Evolutionary conservation across 1,139 yeast genomes (phyloP), one percentile per base, ranked within the genome.

Genomic region (Sugiyamaella grinbergsii): DNA sequence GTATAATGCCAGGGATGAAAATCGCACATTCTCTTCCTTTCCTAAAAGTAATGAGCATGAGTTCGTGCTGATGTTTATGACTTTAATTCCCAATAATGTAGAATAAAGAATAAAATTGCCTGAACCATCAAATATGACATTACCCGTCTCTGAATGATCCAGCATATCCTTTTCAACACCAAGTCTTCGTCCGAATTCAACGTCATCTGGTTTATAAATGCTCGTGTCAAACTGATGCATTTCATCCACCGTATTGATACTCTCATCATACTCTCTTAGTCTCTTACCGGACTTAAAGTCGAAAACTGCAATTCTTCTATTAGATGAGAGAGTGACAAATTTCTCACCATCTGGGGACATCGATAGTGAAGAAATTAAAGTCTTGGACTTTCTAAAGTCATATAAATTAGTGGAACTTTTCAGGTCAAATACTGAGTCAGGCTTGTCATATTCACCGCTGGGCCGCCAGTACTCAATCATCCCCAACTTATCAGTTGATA

Each of bases 381-480:
- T 57, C 56, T 72, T 71, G 33, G 56, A 42, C 51, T 71, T 73
- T 18, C 72, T 67, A 47, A 75, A 62, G 19, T 70, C 72, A 54
- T 73, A 72, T 37, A 77, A 60, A 54, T 75, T 74, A 0, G 81
- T 77, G 41, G 69, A 65, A 18, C 76, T 68, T 55, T 77, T 77
- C 58, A 65, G 61, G 36, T 68, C 65, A 61, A 75, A 76, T 8
- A 58, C 58, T 13, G 52, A 52, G 18, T 42, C 49, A 3, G 67
- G 64, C 46, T 57, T 47, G 22, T 57, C 54, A 29, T 53, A 58
- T 4, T 51, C 52, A 8, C 65, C 60, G 1, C 52, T 53, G 0
- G 65, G 69, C 24, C 50, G 55, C 81, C 81, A 77, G 53, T 74
- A 72, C 60, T 77, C 81, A 8, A 77, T 58, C 60, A 74, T 68